A percentile compares a stretch with the other conserved stretches of the same genome.
Conservation (phyloP, 176 grass and related monocot genomes). For the Phoenix dactylifera region DNA sequence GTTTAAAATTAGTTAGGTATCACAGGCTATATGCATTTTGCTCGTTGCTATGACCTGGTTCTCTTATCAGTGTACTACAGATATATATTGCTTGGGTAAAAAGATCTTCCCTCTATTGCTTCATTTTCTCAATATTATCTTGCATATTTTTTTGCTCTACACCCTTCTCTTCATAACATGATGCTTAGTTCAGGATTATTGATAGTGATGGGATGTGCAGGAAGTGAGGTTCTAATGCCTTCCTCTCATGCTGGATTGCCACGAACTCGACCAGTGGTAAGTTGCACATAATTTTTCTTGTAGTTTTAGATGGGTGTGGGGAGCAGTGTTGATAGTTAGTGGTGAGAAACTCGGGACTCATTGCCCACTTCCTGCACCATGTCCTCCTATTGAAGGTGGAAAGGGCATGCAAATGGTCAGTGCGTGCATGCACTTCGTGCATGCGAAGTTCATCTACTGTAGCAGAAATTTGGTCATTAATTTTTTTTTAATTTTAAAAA, state of each 20-base stretch:
- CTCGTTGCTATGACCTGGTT: slow-evolving; percentile 18
- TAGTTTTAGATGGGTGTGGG: too few species aligned
- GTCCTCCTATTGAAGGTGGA: neutral
- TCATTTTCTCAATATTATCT: too few species aligned
- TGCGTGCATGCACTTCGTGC: neutral
- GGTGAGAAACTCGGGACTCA: neutral
- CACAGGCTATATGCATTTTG: slow-evolving; percentile 28
- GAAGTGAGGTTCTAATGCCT: neutral
- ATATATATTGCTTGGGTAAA: slow-evolving; percentile 12
- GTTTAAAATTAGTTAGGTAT: slow-evolving; percentile 10
- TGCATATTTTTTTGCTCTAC: too few species aligned
- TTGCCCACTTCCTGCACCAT: slow-evolving; percentile 1
- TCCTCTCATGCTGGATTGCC: neutral
- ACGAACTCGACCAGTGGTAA: neutral
- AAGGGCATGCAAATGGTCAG: neutral
- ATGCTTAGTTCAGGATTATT: neutral
- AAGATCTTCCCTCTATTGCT: neutral
- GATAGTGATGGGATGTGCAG: neutral
- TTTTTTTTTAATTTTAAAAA: too few species aligned
- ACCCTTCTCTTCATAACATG: too few species aligned
- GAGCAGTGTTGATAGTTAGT: neutral
- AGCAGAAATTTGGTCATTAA: too few species aligned
- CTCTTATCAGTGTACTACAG: slow-evolving; percentile 22
- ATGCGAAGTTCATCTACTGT: too few species aligned
- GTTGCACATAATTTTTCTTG: too few species aligned